phyloP scores from a whole-genome alignment of 306 rosid species.

The Lupinus albus region DNA sequence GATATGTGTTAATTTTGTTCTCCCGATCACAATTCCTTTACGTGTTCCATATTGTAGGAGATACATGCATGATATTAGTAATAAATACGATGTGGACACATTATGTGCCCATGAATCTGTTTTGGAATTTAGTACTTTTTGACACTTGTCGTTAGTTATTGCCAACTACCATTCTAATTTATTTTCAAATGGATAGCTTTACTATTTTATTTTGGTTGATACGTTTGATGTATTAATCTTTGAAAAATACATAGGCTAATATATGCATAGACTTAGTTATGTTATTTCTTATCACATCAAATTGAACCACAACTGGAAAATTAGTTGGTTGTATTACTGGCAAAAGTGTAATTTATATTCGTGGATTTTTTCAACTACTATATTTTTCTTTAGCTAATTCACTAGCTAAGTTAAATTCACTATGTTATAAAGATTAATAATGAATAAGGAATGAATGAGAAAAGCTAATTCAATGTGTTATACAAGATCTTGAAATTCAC shows the following conservation, averaged over 20 bases:
- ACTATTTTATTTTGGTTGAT: background rate
- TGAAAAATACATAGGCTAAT: background rate
- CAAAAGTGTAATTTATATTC: background rate
- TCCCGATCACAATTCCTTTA: constrained; percentile 1
- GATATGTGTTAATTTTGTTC: constrained; percentile 9
- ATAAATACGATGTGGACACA: constrained; percentile 11
- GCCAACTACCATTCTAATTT: background rate
- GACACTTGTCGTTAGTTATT: constrained; percentile 1
- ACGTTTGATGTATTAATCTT: background rate
- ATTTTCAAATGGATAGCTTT: background rate
- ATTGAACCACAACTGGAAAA: background rate
- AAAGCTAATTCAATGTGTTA: no score
- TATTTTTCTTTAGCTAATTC: no score
- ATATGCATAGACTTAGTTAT: background rate
- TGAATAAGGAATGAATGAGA: no score
- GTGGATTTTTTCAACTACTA: background rate
- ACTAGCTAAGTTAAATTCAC: no score
- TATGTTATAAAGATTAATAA: no score
- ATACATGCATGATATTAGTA: background rate
- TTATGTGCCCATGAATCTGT: constrained; percentile 33
- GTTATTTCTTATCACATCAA: background rate
- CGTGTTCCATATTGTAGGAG: constrained; percentile 25
- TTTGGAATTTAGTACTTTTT: background rate
- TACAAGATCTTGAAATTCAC: no score
- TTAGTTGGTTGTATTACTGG: background rate